Evolutionary conservation across 768 basidiomycete species (phyloP), one percentile per base, ranked within the genome.

Genomic region (Boletellus ananas): DNA sequence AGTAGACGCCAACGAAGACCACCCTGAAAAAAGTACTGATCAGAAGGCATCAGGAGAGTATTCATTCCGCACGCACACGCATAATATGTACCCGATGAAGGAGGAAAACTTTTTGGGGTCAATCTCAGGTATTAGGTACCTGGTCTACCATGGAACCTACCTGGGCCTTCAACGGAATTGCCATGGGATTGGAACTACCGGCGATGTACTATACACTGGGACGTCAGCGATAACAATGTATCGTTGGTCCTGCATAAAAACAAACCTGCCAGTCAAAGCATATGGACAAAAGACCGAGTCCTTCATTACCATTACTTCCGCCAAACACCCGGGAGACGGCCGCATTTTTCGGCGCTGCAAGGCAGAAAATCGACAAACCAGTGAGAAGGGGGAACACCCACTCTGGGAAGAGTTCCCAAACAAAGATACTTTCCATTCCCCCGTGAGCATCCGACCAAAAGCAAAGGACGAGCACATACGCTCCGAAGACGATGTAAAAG

Each of bases 301-400:
- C 82, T 62, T 84, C 81, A 47, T 85, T 83, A 47, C 74, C 82
- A 29, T 79, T 76, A 34, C 75, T 79, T 35, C 83, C 83, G 45
- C 83, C 83, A 57, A 84, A 83, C 27, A 83, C 67, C 23, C 76
- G 72, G 0, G 80, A 77, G 50, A 83, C 70, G 63, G 72, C 71
- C 0, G 77, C 57, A 45, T 71, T 78, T 16, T 81, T 64, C 37
- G 72, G 74, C 41, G 74, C 71, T 1, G 82, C 74, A 36, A 86
- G 72, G 54, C 85, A 87, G 58, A 84, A 70, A 18, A 84, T 74
- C 14, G 79, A 80, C 33, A 85, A 68, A 18, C 83, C 83, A 3
- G 81, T 82, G 29, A 84, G 57, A 20, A 85, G 70, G 0, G 84
- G 85, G 55, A 85, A 85, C 18, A 67, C 61, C 60, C 63, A 67